Evolutionary conservation across 2,329 filamentous ascomycete species (phyloP).

Genomic region (Exophiala bonariae): DNA sequence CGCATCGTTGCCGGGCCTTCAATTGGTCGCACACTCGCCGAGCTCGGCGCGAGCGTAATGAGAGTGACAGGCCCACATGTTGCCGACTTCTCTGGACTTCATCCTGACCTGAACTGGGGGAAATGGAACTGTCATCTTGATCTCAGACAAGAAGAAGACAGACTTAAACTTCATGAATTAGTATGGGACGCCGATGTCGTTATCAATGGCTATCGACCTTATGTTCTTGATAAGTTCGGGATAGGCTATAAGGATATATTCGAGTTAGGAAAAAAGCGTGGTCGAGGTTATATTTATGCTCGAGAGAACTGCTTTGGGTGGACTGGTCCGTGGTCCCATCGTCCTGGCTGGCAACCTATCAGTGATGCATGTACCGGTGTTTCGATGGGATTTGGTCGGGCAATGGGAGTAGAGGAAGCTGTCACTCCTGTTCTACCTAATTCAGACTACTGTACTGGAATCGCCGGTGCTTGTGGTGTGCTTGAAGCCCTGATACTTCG

Average conservation of each 20-base stretch:
- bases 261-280: slow-evolving; percentile 39
- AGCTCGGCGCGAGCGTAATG: slow-evolving; percentile 48
- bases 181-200: slow-evolving; percentile 53
- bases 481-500: slow-evolving; percentile 3
- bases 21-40: slow-evolving; percentile 42
- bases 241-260: slow-evolving; percentile 50
- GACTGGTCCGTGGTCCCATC: slow-evolving; percentile 43
- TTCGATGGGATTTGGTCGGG: slow-evolving; percentile 35
- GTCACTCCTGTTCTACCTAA: slow-evolving; percentile 51
- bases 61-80: slow-evolving; percentile 45
- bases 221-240: slow-evolving; percentile 56
- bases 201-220: slow-evolving; percentile 53
- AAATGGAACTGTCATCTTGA: slow-evolving; percentile 65
- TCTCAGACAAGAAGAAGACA: slow-evolving; percentile 43
- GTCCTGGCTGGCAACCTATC: slow-evolving; percentile 54
- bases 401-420: slow-evolving; percentile 32
- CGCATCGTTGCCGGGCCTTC: slow-evolving; percentile 46
- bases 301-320: slow-evolving; percentile 53
- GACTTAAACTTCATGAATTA: slow-evolving; percentile 41
- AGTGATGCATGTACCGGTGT: slow-evolving; percentile 42
- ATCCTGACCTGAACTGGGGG: slow-evolving; percentile 70
- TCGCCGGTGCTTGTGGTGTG: slow-evolving; percentile 68
- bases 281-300: slow-evolving; percentile 47
- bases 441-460: slow-evolving; percentile 67
- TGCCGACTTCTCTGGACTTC: slow-evolving; percentile 56